Percentiles rank a stretch among this genome's conserved stretches.
phyloP scores from a whole-genome alignment of 176 grass and related monocot genomes.

The Tuctoria greenei region DNA sequence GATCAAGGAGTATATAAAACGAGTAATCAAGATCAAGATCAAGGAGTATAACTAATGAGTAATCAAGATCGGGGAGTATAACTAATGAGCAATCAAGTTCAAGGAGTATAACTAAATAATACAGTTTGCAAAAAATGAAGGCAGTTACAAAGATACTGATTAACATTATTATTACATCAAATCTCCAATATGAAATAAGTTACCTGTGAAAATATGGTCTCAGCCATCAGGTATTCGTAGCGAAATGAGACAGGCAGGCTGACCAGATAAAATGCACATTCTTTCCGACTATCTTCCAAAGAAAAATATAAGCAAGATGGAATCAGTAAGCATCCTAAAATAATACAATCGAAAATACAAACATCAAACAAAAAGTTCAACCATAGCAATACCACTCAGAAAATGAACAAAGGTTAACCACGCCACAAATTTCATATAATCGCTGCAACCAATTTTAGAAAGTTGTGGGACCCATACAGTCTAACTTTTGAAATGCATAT shows the following conservation, averaged over 20 bases:
- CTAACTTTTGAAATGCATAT: not conserved
- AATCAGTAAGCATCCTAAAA: conserved; percentile 38
- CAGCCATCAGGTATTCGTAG: conserved; percentile 98
- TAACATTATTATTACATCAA: not conserved
- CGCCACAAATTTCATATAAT: not conserved
- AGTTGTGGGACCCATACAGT: not conserved
- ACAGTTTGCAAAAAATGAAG: conserved; percentile 3
- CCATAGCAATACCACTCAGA: not conserved
- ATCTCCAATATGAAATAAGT: not conserved
- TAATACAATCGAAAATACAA: not conserved
- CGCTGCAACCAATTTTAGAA: not conserved
- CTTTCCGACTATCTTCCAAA: conserved; percentile 97
- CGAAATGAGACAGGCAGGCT: conserved; percentile 88
- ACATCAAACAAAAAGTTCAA: conserved; percentile 30
- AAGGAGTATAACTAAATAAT: too few relatives aligned
- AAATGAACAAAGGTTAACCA: not conserved
- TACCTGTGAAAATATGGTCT: conserved; percentile 99
- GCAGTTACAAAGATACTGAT: not conserved
- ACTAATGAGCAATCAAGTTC: too few relatives aligned
- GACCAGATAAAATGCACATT: conserved; percentile 96
- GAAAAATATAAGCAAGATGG: conserved; percentile 49
- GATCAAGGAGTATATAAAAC: conserved; percentile 14
- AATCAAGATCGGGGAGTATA: too few relatives aligned
- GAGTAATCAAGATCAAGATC: too few relatives aligned
- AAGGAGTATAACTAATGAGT: too few relatives aligned